Percentiles rank a stretch among this genome's conserved stretches.
These are phyloP conservation scores for Alternaria brassicicola DNA, from an alignment of 2,329 filamentous ascomycete genomes.

Conservation along the genomic window DNA sequence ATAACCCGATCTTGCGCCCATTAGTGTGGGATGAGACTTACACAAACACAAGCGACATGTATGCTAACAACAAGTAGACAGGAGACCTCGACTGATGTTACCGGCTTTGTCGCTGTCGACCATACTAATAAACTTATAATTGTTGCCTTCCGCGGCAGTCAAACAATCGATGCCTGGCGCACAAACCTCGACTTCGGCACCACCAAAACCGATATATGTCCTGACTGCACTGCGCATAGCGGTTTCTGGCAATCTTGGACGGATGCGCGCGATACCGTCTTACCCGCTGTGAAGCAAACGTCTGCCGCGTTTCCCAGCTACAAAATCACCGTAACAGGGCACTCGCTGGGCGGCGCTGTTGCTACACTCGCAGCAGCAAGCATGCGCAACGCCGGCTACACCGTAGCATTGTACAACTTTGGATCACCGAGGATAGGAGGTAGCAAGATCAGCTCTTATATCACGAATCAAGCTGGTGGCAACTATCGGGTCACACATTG, in stretches of 20 bases:
- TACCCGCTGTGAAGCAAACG: slow-evolving; percentile 55
- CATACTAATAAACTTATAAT: slow-evolving; percentile 60
- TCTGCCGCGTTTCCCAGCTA: slow-evolving; percentile 58
- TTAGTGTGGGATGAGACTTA: background rate
- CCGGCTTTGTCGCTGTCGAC: slow-evolving; percentile 56
- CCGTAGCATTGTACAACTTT: slow-evolving; percentile 60
- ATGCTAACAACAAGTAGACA: slow-evolving; percentile 15
- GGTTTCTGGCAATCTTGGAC: slow-evolving; percentile 67
- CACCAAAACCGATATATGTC: slow-evolving; percentile 51
- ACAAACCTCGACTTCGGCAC: slow-evolving; percentile 58
- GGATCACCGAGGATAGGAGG: slow-evolving; percentile 73
- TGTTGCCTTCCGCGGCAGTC: slow-evolving; percentile 64
- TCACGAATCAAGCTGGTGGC: slow-evolving; percentile 59
- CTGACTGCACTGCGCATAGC: slow-evolving; percentile 60
- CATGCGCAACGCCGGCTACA: slow-evolving; percentile 38
- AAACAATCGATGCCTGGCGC: slow-evolving; percentile 66
- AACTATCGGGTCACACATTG: slow-evolving; percentile 71
- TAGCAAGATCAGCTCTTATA: slow-evolving; percentile 60
- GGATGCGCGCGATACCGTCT: slow-evolving; percentile 56
- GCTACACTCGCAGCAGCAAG: slow-evolving; percentile 65
- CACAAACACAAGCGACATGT: background rate
- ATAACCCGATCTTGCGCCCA: background rate
- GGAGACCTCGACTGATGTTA: slow-evolving; percentile 48
- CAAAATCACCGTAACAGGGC: slow-evolving; percentile 65
- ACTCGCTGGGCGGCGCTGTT: slow-evolving; percentile 72